Conservation (phyloP, 768 basidiomycete genomes). For the Trametes villosa region DNA sequence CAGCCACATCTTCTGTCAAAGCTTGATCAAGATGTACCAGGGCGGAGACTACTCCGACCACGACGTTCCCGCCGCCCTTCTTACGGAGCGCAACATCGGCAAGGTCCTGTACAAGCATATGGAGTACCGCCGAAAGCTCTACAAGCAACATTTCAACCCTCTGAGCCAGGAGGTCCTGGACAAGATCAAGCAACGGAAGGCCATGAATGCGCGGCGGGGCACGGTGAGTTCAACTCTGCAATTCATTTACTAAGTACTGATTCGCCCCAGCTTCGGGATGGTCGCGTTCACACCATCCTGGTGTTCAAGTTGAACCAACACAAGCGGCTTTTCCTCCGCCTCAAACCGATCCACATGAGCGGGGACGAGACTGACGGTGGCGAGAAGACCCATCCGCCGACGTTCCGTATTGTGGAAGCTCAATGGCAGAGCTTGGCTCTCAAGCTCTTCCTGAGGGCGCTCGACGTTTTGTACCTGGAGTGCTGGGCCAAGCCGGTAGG, state of each 20-base stretch:
- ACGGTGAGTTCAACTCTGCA: neutral
- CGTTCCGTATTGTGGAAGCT: neutral
- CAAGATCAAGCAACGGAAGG: neutral
- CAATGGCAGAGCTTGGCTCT: neutral
- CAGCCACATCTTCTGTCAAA: neutral
- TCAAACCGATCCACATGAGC: neutral
- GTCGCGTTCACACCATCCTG: neutral
- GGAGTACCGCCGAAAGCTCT: neutral
- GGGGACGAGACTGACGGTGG: neutral
- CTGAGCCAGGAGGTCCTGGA: neutral
- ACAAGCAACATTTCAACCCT: neutral
- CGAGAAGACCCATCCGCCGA: neutral
- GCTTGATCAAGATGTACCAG: neutral
- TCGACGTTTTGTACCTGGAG: neutral
- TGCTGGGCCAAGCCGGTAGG: neutral
- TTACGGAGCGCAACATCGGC: neutral
- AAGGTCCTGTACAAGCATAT: neutral
- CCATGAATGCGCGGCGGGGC: neutral
- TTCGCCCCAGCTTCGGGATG: too few relatives aligned
- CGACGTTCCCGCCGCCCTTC: neutral
- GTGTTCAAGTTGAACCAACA: neutral
- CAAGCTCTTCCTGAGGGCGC: neutral
- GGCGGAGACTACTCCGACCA: neutral
- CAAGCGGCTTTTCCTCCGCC: neutral
- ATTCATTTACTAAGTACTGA: too few relatives aligned